phyloP scores from a whole-genome alignment of 2,329 filamentous ascomycete genomes.

The Claviceps paspali region DNA sequence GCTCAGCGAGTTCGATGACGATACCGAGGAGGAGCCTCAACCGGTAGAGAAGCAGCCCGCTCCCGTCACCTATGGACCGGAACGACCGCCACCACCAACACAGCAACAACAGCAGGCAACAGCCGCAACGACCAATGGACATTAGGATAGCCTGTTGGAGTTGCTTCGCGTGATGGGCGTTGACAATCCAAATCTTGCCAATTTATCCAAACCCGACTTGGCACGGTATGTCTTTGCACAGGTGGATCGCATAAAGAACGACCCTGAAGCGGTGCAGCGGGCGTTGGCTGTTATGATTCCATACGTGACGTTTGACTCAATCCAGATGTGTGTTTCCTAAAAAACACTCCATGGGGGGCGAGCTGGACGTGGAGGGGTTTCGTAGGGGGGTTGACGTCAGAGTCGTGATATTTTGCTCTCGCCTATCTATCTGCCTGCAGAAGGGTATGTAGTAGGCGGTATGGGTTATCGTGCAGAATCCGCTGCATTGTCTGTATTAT shows the following conservation, averaged over 20 bases:
- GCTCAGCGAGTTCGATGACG: constrained; percentile 49
- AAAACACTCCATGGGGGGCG: background rate
- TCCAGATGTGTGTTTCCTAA: background rate
- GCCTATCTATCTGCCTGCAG: background rate
- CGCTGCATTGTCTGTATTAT: background rate
- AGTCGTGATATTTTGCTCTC: background rate
- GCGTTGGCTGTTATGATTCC: background rate
- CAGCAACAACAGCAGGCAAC: constrained; percentile 7
- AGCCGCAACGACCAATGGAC: constrained; percentile 24
- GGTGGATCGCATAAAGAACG: background rate
- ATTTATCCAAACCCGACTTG: constrained; percentile 1
- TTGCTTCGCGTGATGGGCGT: constrained; percentile 2
- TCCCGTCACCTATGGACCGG: constrained; percentile 30
- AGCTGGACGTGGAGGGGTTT: background rate
- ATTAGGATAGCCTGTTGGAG: constrained; percentile 16
- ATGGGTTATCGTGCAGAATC: background rate
- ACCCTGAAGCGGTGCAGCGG: background rate
- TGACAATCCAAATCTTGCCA: background rate
- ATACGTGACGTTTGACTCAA: background rate
- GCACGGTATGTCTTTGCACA: background rate
- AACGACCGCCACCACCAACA: constrained; percentile 28
- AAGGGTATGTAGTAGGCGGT: background rate
- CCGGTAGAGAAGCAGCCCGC: constrained; percentile 16
- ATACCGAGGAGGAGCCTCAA: constrained; percentile 36
- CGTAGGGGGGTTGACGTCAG: background rate